Evolutionary conservation across 2,329 filamentous ascomycete species (phyloP), one percentile per base, ranked within the genome.

Genomic region (Colletotrichum simmondsii): DNA sequence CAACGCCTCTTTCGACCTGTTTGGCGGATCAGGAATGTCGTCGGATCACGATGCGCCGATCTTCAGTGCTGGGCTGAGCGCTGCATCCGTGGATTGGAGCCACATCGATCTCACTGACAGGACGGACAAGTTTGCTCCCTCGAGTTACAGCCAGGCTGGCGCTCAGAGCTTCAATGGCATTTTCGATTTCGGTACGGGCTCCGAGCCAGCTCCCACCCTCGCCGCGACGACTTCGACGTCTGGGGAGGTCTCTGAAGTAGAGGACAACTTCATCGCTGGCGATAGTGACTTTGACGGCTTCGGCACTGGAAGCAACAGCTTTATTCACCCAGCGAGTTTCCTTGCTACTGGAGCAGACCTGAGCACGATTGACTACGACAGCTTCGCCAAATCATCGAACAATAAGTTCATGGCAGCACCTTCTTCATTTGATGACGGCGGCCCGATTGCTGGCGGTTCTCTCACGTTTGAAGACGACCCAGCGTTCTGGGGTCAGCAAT

Each of bases 171-270:
- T 88, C 78, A 86, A 84, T 74, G 86, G 86, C 49, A 76, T 83
- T 6, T 88, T 87, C 75, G 89, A 90, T 65, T 89, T 87, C 65
- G 81, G 80, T 75, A 85, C 81, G 76, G 87, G 85, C 74, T 87
- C 85, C n/a, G 88, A 90, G 77, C 88, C 87, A 74, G 85, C 87
- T 32, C 85, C 87, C 62, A 84, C 87, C 61, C 79, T 92, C 77
- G 88, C 89, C 74, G 85, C 89, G 78, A 86, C 85, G 63, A 89
- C 88, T 1, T 90, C 90, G 11, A 92, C 90, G 10, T 93, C 91
- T 14, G 91, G 91, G 46, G 91, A 93, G 73, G 90, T 92, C 10
- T 92, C 91, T 11, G 91, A 92, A 78, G 90, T 90, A 5, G 91
- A 92, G 74, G 91, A 92, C 75, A 81, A 88, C 72, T 81, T 87